A percentile compares a stretch with the other conserved stretches of the same genome.
Evolutionary conservation across 1,139 yeast genomes (phyloP).

Genomic region (Spathaspora sp.): DNA sequence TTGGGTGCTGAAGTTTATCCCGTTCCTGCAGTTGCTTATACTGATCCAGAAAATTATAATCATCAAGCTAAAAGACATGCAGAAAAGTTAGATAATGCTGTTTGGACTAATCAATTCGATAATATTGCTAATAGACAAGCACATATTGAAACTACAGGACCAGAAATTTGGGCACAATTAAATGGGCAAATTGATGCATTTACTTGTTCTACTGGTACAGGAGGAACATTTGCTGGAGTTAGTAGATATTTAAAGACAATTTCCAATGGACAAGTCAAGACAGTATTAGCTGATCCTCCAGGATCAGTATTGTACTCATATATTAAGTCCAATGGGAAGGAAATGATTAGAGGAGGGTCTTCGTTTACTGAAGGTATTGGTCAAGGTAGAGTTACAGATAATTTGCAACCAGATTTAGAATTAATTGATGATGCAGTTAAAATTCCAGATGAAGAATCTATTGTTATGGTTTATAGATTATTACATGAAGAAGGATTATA

Average conservation of each 20-base stretch:
- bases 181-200: conserved; percentile 80
- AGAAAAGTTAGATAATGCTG: conserved; percentile 68
- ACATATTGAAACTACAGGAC: conserved; percentile 89
- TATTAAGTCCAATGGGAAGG: conserved; percentile 63
- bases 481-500: conserved; percentile 88
- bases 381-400: conserved; percentile 87
- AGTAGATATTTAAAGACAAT: conserved; percentile 72
- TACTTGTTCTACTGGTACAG: conserved; percentile 89
- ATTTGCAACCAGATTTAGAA: conserved; percentile 69
- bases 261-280: conserved; percentile 55
- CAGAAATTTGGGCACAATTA: conserved; percentile 86
- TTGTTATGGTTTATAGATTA: conserved; percentile 77
- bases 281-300: conserved; percentile 88
- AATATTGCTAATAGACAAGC: conserved; percentile 85
- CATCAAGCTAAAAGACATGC: conserved; percentile 87
- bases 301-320: conserved; percentile 84
- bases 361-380: conserved; percentile 96
- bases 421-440: conserved; percentile 71
- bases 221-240: conserved; percentile 86
- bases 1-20: conserved; percentile 87
- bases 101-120: conserved; percentile 92
- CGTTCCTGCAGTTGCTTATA: conserved; percentile 85
- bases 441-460: conserved; percentile 72
- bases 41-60: conserved; percentile 79
- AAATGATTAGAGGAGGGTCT: conserved; percentile 66